Evolutionary conservation across 768 basidiomycete genomes (phyloP).

Genomic region (Nidula microcarpa): DNA sequence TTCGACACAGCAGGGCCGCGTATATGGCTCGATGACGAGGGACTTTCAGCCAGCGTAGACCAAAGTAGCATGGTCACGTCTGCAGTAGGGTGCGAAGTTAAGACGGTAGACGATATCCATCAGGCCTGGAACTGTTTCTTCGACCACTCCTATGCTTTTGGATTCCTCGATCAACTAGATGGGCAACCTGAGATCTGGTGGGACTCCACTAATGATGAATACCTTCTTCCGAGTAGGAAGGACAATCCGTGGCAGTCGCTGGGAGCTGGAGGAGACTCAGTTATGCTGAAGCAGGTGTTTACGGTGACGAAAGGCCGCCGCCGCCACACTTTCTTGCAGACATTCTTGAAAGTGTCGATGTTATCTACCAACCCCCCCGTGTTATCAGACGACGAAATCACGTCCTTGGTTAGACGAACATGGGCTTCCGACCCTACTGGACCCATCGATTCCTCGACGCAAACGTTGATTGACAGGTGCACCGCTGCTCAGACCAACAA

Average conservation of each 20-base stretch:
- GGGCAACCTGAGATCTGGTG: conserved; percentile 12
- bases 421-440: conserved; percentile 4
- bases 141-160: conserved; percentile 4
- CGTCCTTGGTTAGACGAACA: conserved; percentile 7
- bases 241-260: conserved; percentile 13
- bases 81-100: not conserved
- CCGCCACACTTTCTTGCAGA: conserved; percentile 15
- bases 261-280: conserved; percentile 9
- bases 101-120: not conserved
- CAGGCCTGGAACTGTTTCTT: conserved; percentile 7
- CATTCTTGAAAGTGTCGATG: conserved; percentile 11
- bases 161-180: conserved; percentile 1
- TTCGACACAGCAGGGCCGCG: conserved; percentile 5
- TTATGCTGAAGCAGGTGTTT: conserved; percentile 16
- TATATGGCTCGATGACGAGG: conserved; percentile 15
- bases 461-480: conserved; percentile 3
- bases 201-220: conserved; percentile 6
- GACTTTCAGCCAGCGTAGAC: conserved; percentile 11
- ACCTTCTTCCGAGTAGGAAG: conserved; percentile 4
- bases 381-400: conserved; percentile 7
- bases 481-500: conserved; percentile 5
- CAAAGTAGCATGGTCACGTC: conserved; percentile 2
- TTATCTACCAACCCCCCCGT: not conserved
- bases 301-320: conserved; percentile 11
- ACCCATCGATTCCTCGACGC: conserved; percentile 1